These are phyloP conservation scores for Pseudevernia furfuracea DNA, from an alignment of 495 filamentous ascomycete species.

Conservation along the genomic window DNA sequence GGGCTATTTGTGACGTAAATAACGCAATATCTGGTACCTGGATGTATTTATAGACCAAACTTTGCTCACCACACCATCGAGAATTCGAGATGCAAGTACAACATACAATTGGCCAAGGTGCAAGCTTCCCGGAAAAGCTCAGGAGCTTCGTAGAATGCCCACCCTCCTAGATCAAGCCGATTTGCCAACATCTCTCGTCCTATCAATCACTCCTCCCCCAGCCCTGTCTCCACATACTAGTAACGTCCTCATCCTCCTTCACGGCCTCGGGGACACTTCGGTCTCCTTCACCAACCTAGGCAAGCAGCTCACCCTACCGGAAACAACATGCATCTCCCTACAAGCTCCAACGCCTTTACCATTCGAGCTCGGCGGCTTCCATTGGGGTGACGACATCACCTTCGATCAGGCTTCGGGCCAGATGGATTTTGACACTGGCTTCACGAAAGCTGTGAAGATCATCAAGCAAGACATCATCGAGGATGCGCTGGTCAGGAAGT, in stretches of 20 bases:
- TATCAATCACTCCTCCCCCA: slow-evolving; percentile 41
- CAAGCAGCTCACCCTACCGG: slow-evolving; percentile 65
- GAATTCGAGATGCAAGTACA: too few relatives aligned
- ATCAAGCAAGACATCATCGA: slow-evolving; percentile 52
- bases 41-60: slow-evolving; percentile 3
- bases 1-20: neutral
- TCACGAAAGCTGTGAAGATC: slow-evolving; percentile 45
- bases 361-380: slow-evolving; percentile 66
- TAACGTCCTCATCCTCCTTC: slow-evolving; percentile 78
- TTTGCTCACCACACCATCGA: too few relatives aligned
- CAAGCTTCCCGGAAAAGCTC: neutral
- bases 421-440: slow-evolving; percentile 75
- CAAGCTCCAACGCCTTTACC: slow-evolving; percentile 68
- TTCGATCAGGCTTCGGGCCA: slow-evolving; percentile 55
- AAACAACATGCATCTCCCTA: slow-evolving; percentile 69
- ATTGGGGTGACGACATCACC: slow-evolving; percentile 87
- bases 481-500: slow-evolving; percentile 54
- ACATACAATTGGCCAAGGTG: neutral
- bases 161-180: slow-evolving; percentile 36
- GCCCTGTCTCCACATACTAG: slow-evolving; percentile 28
- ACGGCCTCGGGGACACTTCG: slow-evolving; percentile 80
- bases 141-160: slow-evolving; percentile 28
- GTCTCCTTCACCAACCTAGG: slow-evolving; percentile 63
- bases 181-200: slow-evolving; percentile 43
- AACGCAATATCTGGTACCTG: slow-evolving; percentile 13